Evolutionary conservation across 495 filamentous ascomycete genomes (phyloP), one percentile per base, ranked within the genome.

Genomic region (Viridothelium virens): DNA sequence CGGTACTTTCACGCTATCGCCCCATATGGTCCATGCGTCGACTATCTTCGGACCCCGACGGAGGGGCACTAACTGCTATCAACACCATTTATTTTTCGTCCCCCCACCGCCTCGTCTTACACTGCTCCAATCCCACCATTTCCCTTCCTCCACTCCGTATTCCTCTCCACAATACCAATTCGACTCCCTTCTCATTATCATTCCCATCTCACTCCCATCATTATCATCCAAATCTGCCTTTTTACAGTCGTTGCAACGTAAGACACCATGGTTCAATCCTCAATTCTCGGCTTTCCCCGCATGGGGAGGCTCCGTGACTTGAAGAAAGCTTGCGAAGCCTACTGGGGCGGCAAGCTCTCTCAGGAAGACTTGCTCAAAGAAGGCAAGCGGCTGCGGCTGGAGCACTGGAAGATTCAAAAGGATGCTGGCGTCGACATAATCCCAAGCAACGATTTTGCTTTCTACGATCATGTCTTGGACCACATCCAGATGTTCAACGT

Each of bases 391-490:
- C 90, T 98, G 67, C 89, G 94, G 83, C 83, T 89, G 65, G 92
- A 87, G 74, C 94, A 98, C 87, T 98, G 94, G 94, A 91, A 96
- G 84, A 91, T 97, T 81, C 94, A 97, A 84, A 94, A 97, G 84
- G 86, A 92, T 79, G 92, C 92, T 73, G 94, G 94, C 75, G 92
- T 96, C 75, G 90, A 96, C 74, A 84, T 91, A 79, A 97, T 98
- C 79, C 94, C 94, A 74, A 94, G 90, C 87, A 97, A 97, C 77
- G 94, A 98, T 88, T 98, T 98, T 77, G 89, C 95, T 68, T 92
- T 89, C 84, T 98, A 98, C 78, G 94, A 98, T 78, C 94, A 98
- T 75, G 88, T 98, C 77, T 89, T 98, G 47, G 91, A 93, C 80
- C 94, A 98, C 83, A 96, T 96, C 80, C 94, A 98, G 83, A 86